These are phyloP conservation scores for Didymosphaeria variabile DNA, from an alignment of 2,329 filamentous ascomycete genomes.

Conservation along the genomic window DNA sequence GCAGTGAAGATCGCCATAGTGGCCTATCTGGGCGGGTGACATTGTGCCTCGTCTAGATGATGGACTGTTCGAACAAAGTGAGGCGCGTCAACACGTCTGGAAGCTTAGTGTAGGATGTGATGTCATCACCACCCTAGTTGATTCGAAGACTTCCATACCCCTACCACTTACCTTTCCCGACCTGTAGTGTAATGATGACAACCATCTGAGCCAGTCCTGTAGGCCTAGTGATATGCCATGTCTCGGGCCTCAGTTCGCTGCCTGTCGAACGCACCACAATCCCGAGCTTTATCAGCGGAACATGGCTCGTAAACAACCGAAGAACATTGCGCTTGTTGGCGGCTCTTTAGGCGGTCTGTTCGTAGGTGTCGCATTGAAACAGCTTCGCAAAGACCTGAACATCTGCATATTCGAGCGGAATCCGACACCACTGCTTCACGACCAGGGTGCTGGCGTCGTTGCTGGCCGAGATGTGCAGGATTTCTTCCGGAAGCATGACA, in stretches of 20 bases:
- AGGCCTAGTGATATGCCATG: not conserved
- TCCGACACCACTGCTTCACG: constrained; percentile 34
- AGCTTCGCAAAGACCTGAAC: constrained; percentile 30
- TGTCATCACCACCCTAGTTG: not conserved
- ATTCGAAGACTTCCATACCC: not conserved
- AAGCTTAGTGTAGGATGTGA: not conserved
- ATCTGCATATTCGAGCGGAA: constrained; percentile 39
- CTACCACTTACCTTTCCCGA: constrained; percentile 3
- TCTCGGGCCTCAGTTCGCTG: not conserved
- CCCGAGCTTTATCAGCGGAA: not conserved
- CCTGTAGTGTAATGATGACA: not conserved
- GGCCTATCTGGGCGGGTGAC: not conserved
- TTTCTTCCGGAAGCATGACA: constrained; percentile 34
- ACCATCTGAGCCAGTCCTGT: no score
- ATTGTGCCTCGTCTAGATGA: not conserved
- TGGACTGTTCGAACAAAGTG: not conserved
- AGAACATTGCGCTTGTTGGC: constrained; percentile 35
- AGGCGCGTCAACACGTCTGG: not conserved
- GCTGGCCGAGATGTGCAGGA: constrained; percentile 31
- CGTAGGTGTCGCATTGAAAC: constrained; percentile 32
- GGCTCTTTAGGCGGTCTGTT: constrained; percentile 36
- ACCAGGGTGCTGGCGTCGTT: constrained; percentile 40
- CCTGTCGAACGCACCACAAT: no score
- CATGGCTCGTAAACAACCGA: constrained; percentile 14
- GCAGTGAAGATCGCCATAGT: not conserved